A percentile compares a stretch with the other conserved stretches of the same genome.
phyloP scores from a whole-genome alignment of 306 rosid species.

The Crotalaria pallida region DNA sequence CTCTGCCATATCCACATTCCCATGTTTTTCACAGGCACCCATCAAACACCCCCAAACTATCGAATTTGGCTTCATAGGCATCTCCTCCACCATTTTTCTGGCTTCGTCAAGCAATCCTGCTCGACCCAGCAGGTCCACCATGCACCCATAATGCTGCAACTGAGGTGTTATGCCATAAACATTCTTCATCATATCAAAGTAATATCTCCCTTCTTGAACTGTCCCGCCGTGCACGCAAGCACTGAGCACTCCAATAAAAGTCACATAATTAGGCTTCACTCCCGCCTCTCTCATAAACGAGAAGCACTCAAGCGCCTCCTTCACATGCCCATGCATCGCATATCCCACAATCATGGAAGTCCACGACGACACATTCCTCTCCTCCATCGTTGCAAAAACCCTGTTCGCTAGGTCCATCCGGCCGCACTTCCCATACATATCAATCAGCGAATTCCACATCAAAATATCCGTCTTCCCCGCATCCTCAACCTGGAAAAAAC shows the following conservation, averaged over 20 bases:
- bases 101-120: slow-evolving; percentile 73
- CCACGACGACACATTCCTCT: slow-evolving; percentile 60
- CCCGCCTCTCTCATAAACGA: slow-evolving; percentile 51
- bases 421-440: slow-evolving; percentile 88
- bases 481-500: slow-evolving; percentile 41
- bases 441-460: slow-evolving; percentile 61
- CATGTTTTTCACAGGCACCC: slow-evolving; percentile 81
- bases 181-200: slow-evolving; percentile 61
- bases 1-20: slow-evolving; percentile 69
- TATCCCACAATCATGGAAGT: slow-evolving; percentile 82
- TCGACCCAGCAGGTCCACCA: slow-evolving; percentile 71
- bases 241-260: slow-evolving; percentile 67
- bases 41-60: slow-evolving; percentile 69
- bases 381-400: slow-evolving; percentile 53
- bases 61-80: slow-evolving; percentile 76
- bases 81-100: slow-evolving; percentile 58
- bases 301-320: slow-evolving; percentile 63
- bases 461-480: slow-evolving; percentile 32
- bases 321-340: slow-evolving; percentile 68
- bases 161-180: slow-evolving; percentile 48
- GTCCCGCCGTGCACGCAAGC: slow-evolving; percentile 79
- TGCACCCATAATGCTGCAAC: slow-evolving; percentile 73
- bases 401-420: slow-evolving; percentile 58
- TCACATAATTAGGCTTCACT: slow-evolving; percentile 60
- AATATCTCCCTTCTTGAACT: slow-evolving; percentile 54